Percentiles rank a stretch among this genome's conserved stretches.
These are phyloP conservation scores for Potentilla sterilis DNA, from an alignment of 306 rosid genomes.

Conservation along the genomic window DNA sequence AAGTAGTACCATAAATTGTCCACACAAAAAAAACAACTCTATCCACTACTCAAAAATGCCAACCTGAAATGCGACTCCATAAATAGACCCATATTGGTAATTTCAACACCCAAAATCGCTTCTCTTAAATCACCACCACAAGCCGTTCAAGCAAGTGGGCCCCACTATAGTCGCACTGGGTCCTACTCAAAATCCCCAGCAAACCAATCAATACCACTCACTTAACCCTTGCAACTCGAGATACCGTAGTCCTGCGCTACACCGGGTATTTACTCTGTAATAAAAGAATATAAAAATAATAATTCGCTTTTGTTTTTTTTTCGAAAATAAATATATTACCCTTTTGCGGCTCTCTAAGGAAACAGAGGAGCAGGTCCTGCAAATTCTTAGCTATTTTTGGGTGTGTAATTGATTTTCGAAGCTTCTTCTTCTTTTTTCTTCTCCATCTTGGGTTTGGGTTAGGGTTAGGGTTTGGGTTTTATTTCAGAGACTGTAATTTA, in stretches of 20 bases:
- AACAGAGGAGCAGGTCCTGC: slow-evolving; percentile 34
- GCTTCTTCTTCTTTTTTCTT: slow-evolving; percentile 34
- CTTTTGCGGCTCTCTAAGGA: slow-evolving; percentile 41
- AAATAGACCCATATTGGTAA: background rate
- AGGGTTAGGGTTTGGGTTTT: slow-evolving; percentile 13
- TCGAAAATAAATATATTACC: slow-evolving; percentile 13
- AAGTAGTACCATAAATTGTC: too few relatives aligned
- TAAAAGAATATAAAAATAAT: background rate
- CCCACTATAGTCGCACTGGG: background rate
- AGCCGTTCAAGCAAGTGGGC: background rate
- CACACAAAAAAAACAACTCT: background rate
- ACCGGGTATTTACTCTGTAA: background rate
- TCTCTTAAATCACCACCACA: background rate
- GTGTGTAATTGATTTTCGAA: slow-evolving; percentile 21
- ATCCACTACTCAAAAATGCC: background rate
- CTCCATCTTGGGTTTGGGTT: slow-evolving; percentile 9
- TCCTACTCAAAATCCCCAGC: background rate
- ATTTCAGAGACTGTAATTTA: background rate
- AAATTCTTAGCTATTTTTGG: slow-evolving; percentile 36
- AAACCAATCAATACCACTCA: background rate
- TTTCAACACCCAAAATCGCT: background rate
- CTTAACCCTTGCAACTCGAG: background rate
- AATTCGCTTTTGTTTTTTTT: background rate
- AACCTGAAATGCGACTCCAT: background rate
- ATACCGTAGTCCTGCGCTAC: background rate